Percentiles rank a stretch among this genome's conserved stretches.
These are phyloP conservation scores for Nepenthes gracilis DNA, from an alignment of 148 eudicot genomes.

Conservation along the genomic window DNA sequence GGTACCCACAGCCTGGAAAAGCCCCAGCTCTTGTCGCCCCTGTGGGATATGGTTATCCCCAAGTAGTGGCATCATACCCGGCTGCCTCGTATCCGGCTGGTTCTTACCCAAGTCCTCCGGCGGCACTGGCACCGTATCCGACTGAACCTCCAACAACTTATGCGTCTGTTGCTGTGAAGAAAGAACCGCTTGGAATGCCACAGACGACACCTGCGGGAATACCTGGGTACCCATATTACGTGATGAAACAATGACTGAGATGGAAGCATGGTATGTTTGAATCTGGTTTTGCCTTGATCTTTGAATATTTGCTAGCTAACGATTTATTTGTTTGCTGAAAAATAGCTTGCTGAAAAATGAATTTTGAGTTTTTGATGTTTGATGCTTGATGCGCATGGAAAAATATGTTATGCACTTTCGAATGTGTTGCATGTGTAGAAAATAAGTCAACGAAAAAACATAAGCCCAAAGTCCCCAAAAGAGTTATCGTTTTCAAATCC, in stretches of 20 bases:
- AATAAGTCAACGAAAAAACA: too few species aligned
- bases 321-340: too few species aligned
- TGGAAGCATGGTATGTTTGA: too few species aligned
- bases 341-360: too few species aligned
- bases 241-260: conserved; percentile 19
- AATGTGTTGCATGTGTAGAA: too few species aligned
- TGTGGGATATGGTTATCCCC: conserved; percentile 33
- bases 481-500: too few species aligned
- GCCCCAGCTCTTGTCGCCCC: conserved; percentile 19
- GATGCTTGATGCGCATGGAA: too few species aligned
- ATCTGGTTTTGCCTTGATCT: too few species aligned
- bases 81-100: not conserved
- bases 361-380: too few species aligned
- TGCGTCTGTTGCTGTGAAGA: conserved; percentile 17
- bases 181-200: conserved; percentile 22
- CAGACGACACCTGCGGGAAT: conserved; percentile 19
- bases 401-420: too few species aligned
- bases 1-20: conserved; percentile 25
- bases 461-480: too few species aligned
- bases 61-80: conserved; percentile 23
- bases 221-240: conserved; percentile 41
- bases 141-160: conserved; percentile 25
- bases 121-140: conserved; percentile 22
- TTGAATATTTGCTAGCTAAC: too few species aligned
- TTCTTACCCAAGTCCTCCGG: conserved; percentile 28